Conservation (phyloP, 352 stramenopile species). For the Phytophthora idaei region DNA sequence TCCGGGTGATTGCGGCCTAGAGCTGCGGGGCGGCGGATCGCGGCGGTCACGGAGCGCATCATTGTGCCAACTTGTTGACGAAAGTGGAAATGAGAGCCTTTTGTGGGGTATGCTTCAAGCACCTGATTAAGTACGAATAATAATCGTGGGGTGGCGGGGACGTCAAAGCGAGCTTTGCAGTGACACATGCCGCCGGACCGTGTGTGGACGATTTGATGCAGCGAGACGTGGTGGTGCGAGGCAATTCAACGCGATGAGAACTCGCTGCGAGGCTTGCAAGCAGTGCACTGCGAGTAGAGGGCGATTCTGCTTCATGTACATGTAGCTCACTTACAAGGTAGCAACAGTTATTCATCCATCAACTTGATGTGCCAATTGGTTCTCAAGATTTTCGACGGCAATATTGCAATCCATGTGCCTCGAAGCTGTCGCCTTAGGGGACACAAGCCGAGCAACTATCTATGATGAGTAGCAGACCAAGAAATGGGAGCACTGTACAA, state of each 20-base stretch:
- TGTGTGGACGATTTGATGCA: too few species aligned
- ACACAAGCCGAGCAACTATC: not conserved
- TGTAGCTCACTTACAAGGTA: too few species aligned
- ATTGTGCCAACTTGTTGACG: slow-evolving; percentile 12
- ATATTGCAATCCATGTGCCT: too few species aligned
- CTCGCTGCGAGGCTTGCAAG: too few species aligned
- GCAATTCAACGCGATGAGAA: too few species aligned
- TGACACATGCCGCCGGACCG: not conserved
- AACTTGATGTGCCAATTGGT: not conserved
- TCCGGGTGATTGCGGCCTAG: slow-evolving; percentile 3
- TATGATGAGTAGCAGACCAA: too few species aligned
- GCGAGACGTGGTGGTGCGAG: too few species aligned
- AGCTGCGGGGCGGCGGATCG: slow-evolving; percentile 7
- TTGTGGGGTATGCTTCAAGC: slow-evolving; percentile 4
- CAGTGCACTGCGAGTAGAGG: too few species aligned
- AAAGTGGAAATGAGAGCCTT: slow-evolving; percentile 5
- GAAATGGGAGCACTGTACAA: too few species aligned
- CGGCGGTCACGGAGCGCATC: slow-evolving; percentile 16
- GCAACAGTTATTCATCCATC: not conserved
- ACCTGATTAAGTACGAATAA: slow-evolving; percentile 12
- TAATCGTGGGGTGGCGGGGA: not conserved
- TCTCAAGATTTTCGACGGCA: too few species aligned
- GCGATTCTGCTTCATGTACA: too few species aligned
- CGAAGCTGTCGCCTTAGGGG: not conserved
- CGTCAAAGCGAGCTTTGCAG: slow-evolving; percentile 16